Conservation (phyloP, 108 stramenopile species). For the Epithemia pelagica region DNA sequence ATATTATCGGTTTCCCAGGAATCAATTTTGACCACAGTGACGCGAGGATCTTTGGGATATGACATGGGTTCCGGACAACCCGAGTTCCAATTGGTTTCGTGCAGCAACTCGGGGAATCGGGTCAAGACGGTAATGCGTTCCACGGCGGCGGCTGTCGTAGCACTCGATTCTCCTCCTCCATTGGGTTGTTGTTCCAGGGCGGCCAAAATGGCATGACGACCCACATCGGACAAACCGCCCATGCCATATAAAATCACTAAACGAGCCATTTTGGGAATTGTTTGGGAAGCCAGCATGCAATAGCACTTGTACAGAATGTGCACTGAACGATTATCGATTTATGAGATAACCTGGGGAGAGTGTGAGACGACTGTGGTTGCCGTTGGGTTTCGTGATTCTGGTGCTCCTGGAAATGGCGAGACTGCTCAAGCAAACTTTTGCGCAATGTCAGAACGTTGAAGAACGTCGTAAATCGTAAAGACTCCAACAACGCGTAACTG, state of each 20-base stretch:
- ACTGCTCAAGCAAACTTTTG: no score
- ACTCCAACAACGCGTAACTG: no score
- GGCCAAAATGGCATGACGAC: conserved; percentile 57
- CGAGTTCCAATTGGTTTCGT: conserved; percentile 64
- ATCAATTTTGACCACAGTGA: conserved; percentile 2
- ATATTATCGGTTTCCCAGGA: conserved; percentile 10
- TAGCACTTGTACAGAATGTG: no score
- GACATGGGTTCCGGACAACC: conserved; percentile 37
- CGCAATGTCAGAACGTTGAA: no score
- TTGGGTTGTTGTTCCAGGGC: conserved; percentile 36
- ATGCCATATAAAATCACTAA: conserved; percentile 1
- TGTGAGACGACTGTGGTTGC: no score
- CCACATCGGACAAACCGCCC: conserved; percentile 33
- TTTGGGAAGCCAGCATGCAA: neutral
- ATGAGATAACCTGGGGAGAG: no score
- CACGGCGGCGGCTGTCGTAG: conserved; percentile 10
- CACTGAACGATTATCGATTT: no score
- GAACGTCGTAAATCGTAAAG: no score
- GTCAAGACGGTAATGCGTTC: conserved; percentile 46
- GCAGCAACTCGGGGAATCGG: conserved; percentile 38
- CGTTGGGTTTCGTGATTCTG: no score
- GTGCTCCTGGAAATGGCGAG: no score
- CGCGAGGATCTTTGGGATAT: neutral
- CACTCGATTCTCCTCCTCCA: no score
- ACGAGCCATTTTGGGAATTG: neutral